These are phyloP conservation scores for Podaxis rugospora DNA, from an alignment of 768 basidiomycete species.

Conservation along the genomic window DNA sequence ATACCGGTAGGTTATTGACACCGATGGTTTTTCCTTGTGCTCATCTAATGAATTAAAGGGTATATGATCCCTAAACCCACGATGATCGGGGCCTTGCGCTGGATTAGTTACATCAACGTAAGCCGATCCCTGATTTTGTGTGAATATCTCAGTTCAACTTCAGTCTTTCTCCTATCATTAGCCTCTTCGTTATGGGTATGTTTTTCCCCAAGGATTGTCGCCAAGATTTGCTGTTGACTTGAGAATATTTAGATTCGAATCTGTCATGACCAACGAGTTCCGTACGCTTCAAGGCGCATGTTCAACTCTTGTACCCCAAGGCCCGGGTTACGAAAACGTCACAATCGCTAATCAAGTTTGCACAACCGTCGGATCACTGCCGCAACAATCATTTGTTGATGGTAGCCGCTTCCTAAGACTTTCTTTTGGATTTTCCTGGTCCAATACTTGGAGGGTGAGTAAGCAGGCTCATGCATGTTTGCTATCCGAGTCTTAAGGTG, in stretches of 20 bases:
- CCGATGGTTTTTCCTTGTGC: not conserved
- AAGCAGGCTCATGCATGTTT: not conserved
- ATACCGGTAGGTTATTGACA: conserved; percentile 20
- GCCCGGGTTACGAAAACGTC: conserved; percentile 57
- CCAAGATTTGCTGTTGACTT: conserved; percentile 32
- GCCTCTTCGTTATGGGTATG: conserved; percentile 16
- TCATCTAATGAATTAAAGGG: conserved; percentile 9
- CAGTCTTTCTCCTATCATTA: conserved; percentile 8
- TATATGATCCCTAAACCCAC: conserved; percentile 50
- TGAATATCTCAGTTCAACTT: not conserved
- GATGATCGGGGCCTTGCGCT: conserved; percentile 66
- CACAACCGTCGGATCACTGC: conserved; percentile 55
- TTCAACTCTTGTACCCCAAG: conserved; percentile 53
- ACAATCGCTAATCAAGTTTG: conserved; percentile 69
- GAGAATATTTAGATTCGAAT: conserved; percentile 67
- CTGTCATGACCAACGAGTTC: conserved; percentile 80
- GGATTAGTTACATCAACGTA: conserved; percentile 64
- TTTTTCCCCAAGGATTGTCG: conserved; percentile 12
- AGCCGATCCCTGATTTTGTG: conserved; percentile 14
- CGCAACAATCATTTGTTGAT: conserved; percentile 53
- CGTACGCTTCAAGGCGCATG: conserved; percentile 60
- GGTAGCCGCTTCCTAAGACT: conserved; percentile 48
- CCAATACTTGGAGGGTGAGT: conserved; percentile 39
- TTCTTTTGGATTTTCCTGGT: conserved; percentile 43
- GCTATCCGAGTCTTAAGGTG: not conserved